A percentile compares a stretch with the other conserved stretches of the same genome.
Evolutionary conservation across 1,139 yeast genomes (phyloP).

Genomic region (Komagataea norvegica): DNA sequence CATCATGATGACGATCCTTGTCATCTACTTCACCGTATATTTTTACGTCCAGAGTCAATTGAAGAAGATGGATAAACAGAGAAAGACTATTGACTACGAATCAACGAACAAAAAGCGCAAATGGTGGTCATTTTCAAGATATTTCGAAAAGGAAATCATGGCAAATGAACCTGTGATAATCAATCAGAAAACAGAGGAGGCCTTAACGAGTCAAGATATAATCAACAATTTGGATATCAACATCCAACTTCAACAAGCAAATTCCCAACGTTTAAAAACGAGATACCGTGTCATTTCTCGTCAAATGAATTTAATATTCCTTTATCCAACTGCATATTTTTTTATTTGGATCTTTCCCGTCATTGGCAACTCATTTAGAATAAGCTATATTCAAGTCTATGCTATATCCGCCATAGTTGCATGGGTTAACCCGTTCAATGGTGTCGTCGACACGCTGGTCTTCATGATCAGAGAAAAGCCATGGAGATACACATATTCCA

Average conservation of each 20-base stretch:
- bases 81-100: conserved; percentile 2
- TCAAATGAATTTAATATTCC: conserved; percentile 74
- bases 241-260: conserved; percentile 19
- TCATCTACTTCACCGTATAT: conserved; percentile 68
- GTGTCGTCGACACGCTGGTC: conserved; percentile 71
- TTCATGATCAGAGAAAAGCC: conserved; percentile 77
- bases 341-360: conserved; percentile 81
- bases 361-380: conserved; percentile 59
- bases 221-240: conserved; percentile 15
- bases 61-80: conserved; percentile 41
- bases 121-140: conserved; percentile 10
- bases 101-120: conserved; percentile 4
- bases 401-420: conserved; percentile 70
- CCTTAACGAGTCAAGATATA: conserved; percentile 1
- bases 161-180: conserved; percentile 6
- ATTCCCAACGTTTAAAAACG: conserved; percentile 17
- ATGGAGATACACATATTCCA: conserved; percentile 44
- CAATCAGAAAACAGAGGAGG: conserved; percentile 20
- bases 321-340: conserved; percentile 80
- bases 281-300: conserved; percentile 51
- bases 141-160: conserved; percentile 2
- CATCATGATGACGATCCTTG: conserved; percentile 56
- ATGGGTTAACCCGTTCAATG: conserved; percentile 75
- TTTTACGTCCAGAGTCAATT: conserved; percentile 64
- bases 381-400: conserved; percentile 45